Conservation (phyloP, 148 eudicot species). For the Chenopodium formosanum region DNA sequence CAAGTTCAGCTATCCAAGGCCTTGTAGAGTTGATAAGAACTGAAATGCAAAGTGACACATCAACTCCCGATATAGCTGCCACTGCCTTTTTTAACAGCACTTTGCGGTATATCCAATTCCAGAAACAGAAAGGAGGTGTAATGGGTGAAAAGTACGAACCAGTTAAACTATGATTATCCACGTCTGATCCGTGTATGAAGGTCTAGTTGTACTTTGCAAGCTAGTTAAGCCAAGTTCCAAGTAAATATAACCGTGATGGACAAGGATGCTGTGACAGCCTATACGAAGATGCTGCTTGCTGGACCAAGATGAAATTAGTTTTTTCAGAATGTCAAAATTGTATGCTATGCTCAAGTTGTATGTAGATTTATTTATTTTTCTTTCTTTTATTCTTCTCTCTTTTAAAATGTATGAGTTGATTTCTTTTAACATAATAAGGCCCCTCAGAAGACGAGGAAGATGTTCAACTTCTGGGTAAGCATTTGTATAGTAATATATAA, state of each 20-base stretch:
- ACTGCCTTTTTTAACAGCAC: conserved; percentile 82
- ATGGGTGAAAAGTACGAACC: conserved; percentile 83
- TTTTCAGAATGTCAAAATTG: neutral
- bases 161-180: conserved; percentile 52
- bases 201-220: neutral
- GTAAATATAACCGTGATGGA: neutral
- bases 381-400: neutral
- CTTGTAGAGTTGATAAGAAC: conserved; percentile 84
- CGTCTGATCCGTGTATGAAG: neutral
- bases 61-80: conserved; percentile 49
- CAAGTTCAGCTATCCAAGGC: conserved; percentile 68
- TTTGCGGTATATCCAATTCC: conserved; percentile 85
- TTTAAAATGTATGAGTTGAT: neutral
- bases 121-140: conserved; percentile 92
- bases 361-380: neutral
- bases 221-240: neutral
- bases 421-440: neutral
- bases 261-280: neutral
- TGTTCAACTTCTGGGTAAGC: neutral
- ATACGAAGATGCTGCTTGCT: neutral
- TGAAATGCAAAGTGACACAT: conserved; percentile 73
- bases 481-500: neutral
- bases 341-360: conserved; percentile 1
- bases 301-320: neutral
- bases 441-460: neutral